phyloP scores from a whole-genome alignment of 2,329 filamentous ascomycete species.

The Botrytis paeoniae region DNA sequence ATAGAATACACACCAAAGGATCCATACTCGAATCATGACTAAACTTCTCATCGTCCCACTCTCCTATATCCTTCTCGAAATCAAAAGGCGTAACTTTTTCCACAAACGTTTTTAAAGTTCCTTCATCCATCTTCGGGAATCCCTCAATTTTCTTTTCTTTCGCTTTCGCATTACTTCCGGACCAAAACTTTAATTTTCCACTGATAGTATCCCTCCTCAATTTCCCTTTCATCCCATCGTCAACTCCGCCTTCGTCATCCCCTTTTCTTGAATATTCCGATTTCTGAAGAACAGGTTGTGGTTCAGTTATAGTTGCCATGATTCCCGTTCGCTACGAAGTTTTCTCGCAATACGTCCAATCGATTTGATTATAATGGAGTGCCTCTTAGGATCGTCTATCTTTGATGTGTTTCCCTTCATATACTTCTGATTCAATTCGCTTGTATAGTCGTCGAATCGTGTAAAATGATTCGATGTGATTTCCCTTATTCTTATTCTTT shows the following conservation, averaged over 20 bases:
- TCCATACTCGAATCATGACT: not conserved
- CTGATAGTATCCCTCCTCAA: constrained; percentile 2
- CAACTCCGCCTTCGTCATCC: not conserved
- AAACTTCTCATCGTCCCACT: not conserved
- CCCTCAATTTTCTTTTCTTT: not conserved
- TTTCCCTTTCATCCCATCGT: not conserved
- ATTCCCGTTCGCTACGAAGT: not conserved
- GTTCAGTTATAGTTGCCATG: constrained; percentile 11
- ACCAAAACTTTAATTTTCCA: constrained; percentile 7
- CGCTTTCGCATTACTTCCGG: not conserved
- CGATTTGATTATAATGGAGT: not conserved
- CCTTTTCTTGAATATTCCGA: not conserved
- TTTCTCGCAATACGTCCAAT: not conserved
- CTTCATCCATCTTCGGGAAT: not conserved
- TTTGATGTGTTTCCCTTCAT: not conserved
- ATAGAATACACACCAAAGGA: constrained; percentile 8
- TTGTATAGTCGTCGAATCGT: not conserved
- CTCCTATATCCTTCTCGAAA: not conserved
- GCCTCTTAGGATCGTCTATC: not conserved
- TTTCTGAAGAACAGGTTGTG: constrained; percentile 1
- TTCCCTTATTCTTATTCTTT: not conserved
- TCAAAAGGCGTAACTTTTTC: not conserved
- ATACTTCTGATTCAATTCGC: not conserved
- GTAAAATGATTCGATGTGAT: no score
- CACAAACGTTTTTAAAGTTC: not conserved